Evolutionary conservation across 2,329 filamentous ascomycete genomes (phyloP).

Genomic region (Ophiostoma sp.): DNA sequence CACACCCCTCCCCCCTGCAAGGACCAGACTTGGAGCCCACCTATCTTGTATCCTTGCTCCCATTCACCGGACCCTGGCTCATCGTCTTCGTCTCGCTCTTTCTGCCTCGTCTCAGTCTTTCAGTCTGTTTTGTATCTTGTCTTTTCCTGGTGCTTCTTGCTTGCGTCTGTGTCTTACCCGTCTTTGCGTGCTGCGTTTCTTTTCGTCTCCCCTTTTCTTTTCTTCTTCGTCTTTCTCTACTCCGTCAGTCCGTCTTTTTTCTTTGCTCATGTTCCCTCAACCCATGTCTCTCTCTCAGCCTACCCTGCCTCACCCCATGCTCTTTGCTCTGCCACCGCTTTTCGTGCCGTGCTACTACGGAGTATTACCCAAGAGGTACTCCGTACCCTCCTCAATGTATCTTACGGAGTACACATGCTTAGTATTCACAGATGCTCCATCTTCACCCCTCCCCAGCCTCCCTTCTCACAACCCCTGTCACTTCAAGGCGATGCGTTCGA

Average conservation of each 20-base stretch:
- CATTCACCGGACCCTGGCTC: constrained; percentile 17
- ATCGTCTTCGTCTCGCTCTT: constrained; percentile 22
- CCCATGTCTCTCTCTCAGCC: neutral
- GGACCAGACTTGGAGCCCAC: constrained; percentile 16
- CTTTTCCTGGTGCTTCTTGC: too few relatives aligned
- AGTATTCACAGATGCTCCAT: constrained; percentile 15
- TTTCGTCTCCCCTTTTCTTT: too few relatives aligned
- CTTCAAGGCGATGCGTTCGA: constrained; percentile 2
- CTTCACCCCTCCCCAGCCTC: constrained; percentile 22
- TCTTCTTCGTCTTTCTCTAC: neutral
- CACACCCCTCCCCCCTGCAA: constrained; percentile 23
- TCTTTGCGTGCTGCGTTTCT: too few relatives aligned
- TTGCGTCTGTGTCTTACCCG: too few relatives aligned
- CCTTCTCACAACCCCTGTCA: constrained; percentile 19
- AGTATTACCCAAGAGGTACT: constrained; percentile 14
- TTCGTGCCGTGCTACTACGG: constrained; percentile 18
- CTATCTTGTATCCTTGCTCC: constrained; percentile 19
- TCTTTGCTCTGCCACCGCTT: constrained; percentile 15
- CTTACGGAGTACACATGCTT: neutral
- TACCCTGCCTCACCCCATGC: neutral
- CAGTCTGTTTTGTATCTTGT: too few relatives aligned
- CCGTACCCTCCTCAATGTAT: neutral
- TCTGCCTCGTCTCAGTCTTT: neutral
- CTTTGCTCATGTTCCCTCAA: neutral
- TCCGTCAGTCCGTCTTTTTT: neutral